Evolutionary conservation across 2,329 filamentous ascomycete species (phyloP), one percentile per base, ranked within the genome.

Genomic region (Mariannaea elegans): DNA sequence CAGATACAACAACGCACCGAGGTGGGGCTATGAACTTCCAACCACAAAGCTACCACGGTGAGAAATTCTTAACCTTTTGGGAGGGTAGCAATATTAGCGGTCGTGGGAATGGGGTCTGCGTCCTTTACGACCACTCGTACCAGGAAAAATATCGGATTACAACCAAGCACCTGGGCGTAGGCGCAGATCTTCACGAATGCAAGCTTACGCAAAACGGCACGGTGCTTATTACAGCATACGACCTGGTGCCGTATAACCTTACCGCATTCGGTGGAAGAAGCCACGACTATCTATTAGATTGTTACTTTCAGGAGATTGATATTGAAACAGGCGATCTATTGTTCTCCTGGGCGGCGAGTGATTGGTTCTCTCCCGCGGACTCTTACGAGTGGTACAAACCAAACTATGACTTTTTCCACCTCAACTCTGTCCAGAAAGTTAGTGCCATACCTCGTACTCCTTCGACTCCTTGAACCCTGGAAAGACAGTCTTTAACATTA

Each of bases 141-240:
- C 55, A 34, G 7, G 47, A 58, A 32, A 39, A 16, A 52, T 41
- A 58, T 27, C 39, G 31, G 5, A 41, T 58, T 21, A 46, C 39
- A 4, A 38, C 55, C 14, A 21, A 58, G 18, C 16, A 41, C 32
- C 21, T 58, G 3, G 55, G 24, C 7, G 21, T 58, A 14, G 48
- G 48, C 8, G 55, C 55, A 14, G 55, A 58, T 29, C 47, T 58
- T 29, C 55, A 58, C 39, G 55, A 58, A n/a, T 58, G 55, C 47
- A 29, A 58, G 24, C 34, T 58, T 8, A 58, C 55, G 10, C n/a
- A 31, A 10, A 41, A 58, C 6, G 55, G 47, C 4, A 58, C 55
- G 8, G 55, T 47, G 13, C 47, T 58, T 10, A 31, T 58, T 14
- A 58, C 55, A 10, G 55, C 47, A 31, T 58, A 58, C 18, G 36